Percentiles rank a stretch among this genome's conserved stretches.
These are phyloP conservation scores for Neurospora tetraspora DNA, from an alignment of 495 filamentous ascomycete species.

Conservation along the genomic window DNA sequence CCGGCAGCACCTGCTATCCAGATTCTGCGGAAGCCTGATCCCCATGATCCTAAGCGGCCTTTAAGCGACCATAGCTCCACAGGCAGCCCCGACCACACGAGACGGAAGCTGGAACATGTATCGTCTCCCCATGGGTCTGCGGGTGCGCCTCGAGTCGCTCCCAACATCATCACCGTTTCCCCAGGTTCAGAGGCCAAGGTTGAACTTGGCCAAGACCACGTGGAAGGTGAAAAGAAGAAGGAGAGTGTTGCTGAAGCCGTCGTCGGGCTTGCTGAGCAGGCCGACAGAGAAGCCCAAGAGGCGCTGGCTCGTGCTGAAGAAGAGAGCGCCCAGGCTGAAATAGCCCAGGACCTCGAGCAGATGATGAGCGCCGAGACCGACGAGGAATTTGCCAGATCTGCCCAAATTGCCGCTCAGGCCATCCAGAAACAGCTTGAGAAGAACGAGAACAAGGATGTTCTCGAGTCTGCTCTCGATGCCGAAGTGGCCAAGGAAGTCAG, in stretches of 20 bases:
- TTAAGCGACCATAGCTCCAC: constrained; percentile 28
- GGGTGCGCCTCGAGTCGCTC: constrained; percentile 2
- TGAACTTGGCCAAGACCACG: constrained; percentile 1
- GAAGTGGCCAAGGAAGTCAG: constrained; percentile 46
- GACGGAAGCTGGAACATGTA: constrained; percentile 32
- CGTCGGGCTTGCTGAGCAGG: constrained; percentile 54
- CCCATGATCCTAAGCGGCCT: constrained; percentile 27
- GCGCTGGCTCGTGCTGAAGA: constrained; percentile 49
- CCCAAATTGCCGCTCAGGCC: constrained; percentile 36
- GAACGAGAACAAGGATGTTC: constrained; percentile 38
- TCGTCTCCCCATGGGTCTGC: constrained; percentile 24
- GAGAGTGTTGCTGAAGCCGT: constrained; percentile 67
- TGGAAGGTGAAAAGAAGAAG: constrained; percentile 30
- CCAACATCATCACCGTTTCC: constrained; percentile 3
- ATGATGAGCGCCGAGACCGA: constrained; percentile 33
- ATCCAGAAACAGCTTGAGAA: constrained; percentile 49
- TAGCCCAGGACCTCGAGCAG: constrained; percentile 34
- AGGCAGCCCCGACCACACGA: constrained; percentile 32
- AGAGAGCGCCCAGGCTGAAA: constrained; percentile 37
- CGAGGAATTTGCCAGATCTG: constrained; percentile 34
- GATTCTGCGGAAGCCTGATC: constrained; percentile 29
- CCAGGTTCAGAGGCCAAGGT: constrained; percentile 9
- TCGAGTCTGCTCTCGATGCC: constrained; percentile 41
- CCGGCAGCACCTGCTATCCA: constrained; percentile 21
- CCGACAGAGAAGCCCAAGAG: constrained; percentile 58